Percentiles rank a stretch among this genome's conserved stretches.
Evolutionary conservation across 2,329 filamentous ascomycete species (phyloP).

Genomic region (Aspergillus novofumigatus): DNA sequence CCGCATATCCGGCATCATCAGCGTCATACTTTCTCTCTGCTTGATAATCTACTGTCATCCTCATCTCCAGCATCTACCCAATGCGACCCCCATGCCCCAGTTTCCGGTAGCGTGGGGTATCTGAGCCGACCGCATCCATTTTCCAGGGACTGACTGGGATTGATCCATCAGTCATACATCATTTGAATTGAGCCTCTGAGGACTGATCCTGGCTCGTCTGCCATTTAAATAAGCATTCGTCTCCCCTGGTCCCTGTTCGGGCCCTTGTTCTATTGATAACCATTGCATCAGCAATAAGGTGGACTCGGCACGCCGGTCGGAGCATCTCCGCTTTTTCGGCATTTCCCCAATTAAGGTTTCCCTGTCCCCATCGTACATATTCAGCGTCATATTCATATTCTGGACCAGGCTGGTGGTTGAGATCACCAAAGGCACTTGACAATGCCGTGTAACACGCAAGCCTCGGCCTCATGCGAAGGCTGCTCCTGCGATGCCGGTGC

Average conservation of each 20-base stretch:
- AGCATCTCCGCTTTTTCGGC: neutral
- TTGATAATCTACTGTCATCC: neutral
- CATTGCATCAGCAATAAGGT: neutral
- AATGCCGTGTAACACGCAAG: constrained; percentile 18
- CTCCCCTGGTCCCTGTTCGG: neutral
- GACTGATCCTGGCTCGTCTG: constrained; percentile 2
- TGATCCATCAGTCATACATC: constrained; percentile 3
- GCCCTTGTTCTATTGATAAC: neutral
- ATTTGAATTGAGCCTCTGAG: constrained; percentile 5
- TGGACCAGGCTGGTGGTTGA: neutral
- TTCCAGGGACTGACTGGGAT: neutral
- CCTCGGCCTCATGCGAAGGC: constrained; percentile 29
- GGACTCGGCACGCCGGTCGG: neutral
- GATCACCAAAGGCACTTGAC: neutral
- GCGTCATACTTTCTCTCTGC: neutral
- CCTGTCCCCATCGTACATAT: neutral
- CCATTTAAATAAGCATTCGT: constrained; percentile 6
- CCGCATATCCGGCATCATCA: neutral
- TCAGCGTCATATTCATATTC: neutral
- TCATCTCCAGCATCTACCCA: neutral
- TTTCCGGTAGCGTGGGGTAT: constrained; percentile 6
- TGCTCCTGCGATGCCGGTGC: constrained; percentile 28
- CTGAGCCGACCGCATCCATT: neutral
- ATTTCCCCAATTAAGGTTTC: neutral
- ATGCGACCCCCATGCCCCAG: constrained; percentile 2